Evolutionary conservation across 1,284 basidiomycete genomes (phyloP).

Genomic region (Naganishia sp.): DNA sequence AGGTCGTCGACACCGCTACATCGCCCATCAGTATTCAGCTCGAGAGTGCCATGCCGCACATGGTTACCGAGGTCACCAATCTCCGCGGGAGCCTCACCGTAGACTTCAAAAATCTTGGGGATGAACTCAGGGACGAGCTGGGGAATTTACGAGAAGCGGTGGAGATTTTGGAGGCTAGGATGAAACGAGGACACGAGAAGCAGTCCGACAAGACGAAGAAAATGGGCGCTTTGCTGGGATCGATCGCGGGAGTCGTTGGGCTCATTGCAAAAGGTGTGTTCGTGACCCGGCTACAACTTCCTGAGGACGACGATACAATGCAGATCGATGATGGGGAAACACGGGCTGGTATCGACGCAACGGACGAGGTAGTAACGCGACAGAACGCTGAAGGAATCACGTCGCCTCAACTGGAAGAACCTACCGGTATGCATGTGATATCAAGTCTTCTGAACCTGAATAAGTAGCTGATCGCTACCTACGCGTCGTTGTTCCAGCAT

Average conservation of each 20-base stretch:
- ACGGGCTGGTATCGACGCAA: no score
- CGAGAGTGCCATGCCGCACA: background rate
- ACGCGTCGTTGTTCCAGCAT: no score
- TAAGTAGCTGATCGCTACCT: no score
- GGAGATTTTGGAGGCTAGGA: background rate
- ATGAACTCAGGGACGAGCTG: background rate
- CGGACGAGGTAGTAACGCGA: no score
- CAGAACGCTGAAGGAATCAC: no score
- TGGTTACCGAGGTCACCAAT: background rate
- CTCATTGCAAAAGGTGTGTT: background rate
- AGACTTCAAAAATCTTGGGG: background rate
- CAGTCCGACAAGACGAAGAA: background rate
- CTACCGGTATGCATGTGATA: no score
- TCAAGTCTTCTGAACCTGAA: no score
- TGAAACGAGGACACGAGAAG: background rate
- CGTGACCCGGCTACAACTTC: background rate
- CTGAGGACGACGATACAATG: background rate
- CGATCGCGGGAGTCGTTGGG: background rate
- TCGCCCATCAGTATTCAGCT: no score
- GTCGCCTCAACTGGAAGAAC: no score
- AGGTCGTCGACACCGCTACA: no score
- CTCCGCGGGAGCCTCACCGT: background rate
- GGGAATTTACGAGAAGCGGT: background rate
- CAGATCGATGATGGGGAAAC: no score
- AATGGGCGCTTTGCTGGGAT: background rate